Evolutionary conservation across 2,329 filamentous ascomycete genomes (phyloP), one percentile per base, ranked within the genome.

Genomic region (Nemania abortiva): DNA sequence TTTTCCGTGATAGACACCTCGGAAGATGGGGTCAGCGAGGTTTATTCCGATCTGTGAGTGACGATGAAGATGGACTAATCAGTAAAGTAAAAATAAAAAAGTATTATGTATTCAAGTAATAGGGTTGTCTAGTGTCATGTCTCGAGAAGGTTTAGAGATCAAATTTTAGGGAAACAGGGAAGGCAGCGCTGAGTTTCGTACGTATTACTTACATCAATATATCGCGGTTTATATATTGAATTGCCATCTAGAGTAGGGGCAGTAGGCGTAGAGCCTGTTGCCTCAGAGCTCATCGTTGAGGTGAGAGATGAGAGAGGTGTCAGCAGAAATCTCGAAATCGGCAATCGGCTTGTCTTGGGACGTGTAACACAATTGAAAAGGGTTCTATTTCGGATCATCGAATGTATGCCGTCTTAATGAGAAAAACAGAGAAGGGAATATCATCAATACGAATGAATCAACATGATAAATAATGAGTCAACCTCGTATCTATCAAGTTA

Each of bases 11-110:
- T 98, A 97, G 50, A 88, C 82, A 59, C 96, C 96, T 55, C 89
- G 88, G 81, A 95, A 99, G 68, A 98, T 93, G 61, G 93, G 92
- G 77, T 99, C 96, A 62, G 95, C 92, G 64, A 99, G 88, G 81
- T 99, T 99, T 85, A 99, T 98, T 66, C 95, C 96, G 77, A 99
- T 91, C 89, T 91, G 79, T 52, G 37, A 60, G 47, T 27, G 34
- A 22, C 6, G 45, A n/a, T 59, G 1, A 53, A 49, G n/a, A 56
- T 6, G 34, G 34, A 9, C 34, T 37, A 50, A 27, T 65, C 24
- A 70, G 58, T 58, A 53, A 53, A 53, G 22, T 37, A 22, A 64
- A 27, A 34, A 42, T 13, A 34, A 50, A 59, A 11, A 34, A 18
- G 42, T 9, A n/a, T 24, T 22, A 13, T 11, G 22, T 55, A 20